phyloP scores from a whole-genome alignment of 352 stramenopile species.

The Phytopythium vexans region DNA sequence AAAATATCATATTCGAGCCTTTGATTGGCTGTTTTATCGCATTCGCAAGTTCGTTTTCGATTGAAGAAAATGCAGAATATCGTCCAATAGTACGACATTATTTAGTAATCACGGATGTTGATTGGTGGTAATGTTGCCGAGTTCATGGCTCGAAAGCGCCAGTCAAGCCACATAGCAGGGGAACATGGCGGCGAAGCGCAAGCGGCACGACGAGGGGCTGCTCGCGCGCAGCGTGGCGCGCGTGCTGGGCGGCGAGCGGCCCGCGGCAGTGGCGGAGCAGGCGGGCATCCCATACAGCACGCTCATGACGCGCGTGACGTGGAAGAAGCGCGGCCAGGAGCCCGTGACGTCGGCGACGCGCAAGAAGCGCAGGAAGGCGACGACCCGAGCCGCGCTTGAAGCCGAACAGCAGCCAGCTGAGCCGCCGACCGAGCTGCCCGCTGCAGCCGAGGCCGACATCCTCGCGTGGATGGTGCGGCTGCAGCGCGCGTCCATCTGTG shows the following conservation, averaged over 20 bases:
- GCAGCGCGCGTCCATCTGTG: constrained; percentile 8
- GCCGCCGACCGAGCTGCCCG: constrained; percentile 3
- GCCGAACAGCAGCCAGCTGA: background rate
- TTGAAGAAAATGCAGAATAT: no score
- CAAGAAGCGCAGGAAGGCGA: constrained; percentile 2
- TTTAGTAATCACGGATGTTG: no score
- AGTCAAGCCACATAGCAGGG: no score
- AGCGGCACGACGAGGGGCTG: constrained; percentile 13
- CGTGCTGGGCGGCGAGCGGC: constrained; percentile 11
- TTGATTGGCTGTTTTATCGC: no score
- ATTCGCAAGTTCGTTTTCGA: no score
- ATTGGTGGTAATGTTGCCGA: background rate
- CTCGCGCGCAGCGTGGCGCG: constrained; percentile 14
- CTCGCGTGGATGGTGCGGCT: constrained; percentile 11
- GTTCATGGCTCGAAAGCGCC: background rate
- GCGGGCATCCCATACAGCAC: constrained; percentile 14
- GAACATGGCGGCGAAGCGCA: constrained; percentile 9
- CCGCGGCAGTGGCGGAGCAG: constrained; percentile 10
- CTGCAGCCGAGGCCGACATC: constrained; percentile 6
- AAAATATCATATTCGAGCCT: no score
- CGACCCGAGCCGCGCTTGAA: no score
- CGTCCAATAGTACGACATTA: no score
- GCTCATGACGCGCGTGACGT: constrained; percentile 12
- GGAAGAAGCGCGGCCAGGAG: constrained; percentile 16
- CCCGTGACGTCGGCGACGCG: constrained; percentile 1